Base-by-base conservation (phyloP, 2,329 filamentous ascomycete species). In the Alternaria sp. region DNA sequence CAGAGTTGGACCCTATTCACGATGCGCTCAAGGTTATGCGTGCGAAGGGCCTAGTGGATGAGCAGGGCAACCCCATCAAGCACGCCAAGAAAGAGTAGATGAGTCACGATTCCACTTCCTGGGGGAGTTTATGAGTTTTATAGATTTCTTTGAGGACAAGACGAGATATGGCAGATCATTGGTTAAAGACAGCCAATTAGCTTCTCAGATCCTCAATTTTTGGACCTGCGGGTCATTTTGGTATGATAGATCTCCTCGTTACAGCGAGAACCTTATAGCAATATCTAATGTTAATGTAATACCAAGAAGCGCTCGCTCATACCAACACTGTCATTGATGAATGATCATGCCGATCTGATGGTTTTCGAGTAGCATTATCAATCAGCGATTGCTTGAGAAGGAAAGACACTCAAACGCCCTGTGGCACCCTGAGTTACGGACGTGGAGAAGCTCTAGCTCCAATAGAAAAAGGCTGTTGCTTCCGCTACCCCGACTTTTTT, bases 11-110 rank as follows among this genome's bases (percentile, higher is more conserved):
- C 30, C 58, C 58, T 44, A 61, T 61, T 10, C 58, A 61, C 14
- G 58, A 61, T 26, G 58, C 58, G n/a, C 58, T 61, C 28, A 61
- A 61, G 45, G 58, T 61, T 6, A 61, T 61, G 58, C 58, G 58
- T 12, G 58, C 53, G 25, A 61, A 61, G 18, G 58, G 58, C 3
- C 25, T 61, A 12, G 58, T 61, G 18, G 58, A 57, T 14, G 58
- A 61, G 44, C 58, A 61, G 23, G 58, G 58, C 11, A 61, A 61
- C 25, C 18, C 14, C 10, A 57, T 61, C 44, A 61, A 50, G 30
- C 58, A 61, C 45, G n/a, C 30, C 14, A 61, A 61, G 46, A 61
- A 28, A 7, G 58, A 61, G 45, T 61, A 61, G 56, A 28, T 4
- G 58, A 61, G 25, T 61, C 56, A 50, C 41, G 18, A 18, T 26